Base-by-base conservation (phyloP, 805 yeast species). In the Saturnispora sekii region DNA sequence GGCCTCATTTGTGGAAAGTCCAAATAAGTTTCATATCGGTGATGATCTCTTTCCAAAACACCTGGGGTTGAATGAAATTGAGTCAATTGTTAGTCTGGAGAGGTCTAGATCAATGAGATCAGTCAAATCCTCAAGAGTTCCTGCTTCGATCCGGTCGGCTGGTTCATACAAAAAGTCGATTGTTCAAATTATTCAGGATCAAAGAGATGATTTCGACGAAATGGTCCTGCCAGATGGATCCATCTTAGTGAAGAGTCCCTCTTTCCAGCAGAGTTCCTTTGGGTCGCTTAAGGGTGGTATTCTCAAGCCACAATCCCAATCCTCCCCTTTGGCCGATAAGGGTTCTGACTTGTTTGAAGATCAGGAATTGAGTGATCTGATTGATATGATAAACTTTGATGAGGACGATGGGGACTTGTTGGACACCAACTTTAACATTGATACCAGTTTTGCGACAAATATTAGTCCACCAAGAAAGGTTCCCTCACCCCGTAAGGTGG, bases 11-110 rank as follows among this genome's bases (percentile, higher is more conserved):
- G 41, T 44, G 1, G n/a, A 45, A 15, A 48, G 50, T 40, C 52
- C 60, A 28, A 46, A 46, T 35, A 59, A 46, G 26, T 45, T 63
- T 9, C 69, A 67, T 47, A 60, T 64, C 5, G 79, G 81, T 21
- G 81, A 82, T 45, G 76, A 79, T 0, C 60, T 84, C 21, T 84
- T 84, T 59, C 94, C 94, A 0, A 83, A 79, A 56, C 73, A 77
- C 2, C 64, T 84, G 30, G 80, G 72, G 46, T 68, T 74, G 0
- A 76, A 73, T 43, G 94, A 84, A 55, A 84, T 84, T 10, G 84
- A 81, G 51, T 79, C 84, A 38, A 84, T 84, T 46, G 81, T 81
- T 2, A 73, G 82, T 7, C 57, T 84, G 37, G 94, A 84, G 59
- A 69, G 89, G 48, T 74, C 83, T 7, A 57, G 77, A 41, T 73